Evolutionary conservation across 2,329 filamentous ascomycete species (phyloP), one percentile per base, ranked within the genome.

Genomic region (Corynespora cassiicola): DNA sequence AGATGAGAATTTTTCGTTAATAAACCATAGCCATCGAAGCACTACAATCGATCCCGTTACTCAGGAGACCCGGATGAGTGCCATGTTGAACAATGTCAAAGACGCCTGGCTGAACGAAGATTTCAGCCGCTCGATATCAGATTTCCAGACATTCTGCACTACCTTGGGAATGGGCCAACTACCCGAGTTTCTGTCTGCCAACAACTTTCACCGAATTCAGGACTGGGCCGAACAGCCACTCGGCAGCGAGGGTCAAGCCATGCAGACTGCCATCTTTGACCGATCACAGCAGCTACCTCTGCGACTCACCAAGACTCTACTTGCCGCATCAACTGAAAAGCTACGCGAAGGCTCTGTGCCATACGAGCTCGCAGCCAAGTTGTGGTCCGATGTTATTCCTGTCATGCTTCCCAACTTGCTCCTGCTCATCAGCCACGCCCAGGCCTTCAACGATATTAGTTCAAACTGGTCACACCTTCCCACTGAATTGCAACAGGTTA

Each of bases 271-370:
- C 42, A 82, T 97, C 50, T 86, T 90, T 42, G 80, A 87, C 48
- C 84, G 87, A 43, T 82, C 89, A 33, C 83, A 86, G 67, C 77
- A 79, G 42, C 72, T 97, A 10, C 94, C 94, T 4, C 72, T 99
- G 26, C 84, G 92, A 39, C 81, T 88, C 6, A 96, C 92, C 2
- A 96, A 96, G 63, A 90, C 89, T 0, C 88, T 97, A 61, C 73
- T 99, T n/a, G 88, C 87, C 2, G 92, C 91, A 31, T 95, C 92
- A 0, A 92, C 94, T 0, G 95, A 99, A 54, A 90, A 90, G 61
- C 71, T 97, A 6, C 86, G 90, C 31, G 88, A 87, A 53, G 79
- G 80, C 5, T 85, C 87, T 4, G 72, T 81, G 7, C 77, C 88
- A 0, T 94, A 91, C 54, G 81, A 87, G 45, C 82, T 87, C 17